Evolutionary conservation across 108 stramenopile species (phyloP), one percentile per base, ranked within the genome.

Genomic region (Parietichytrium sp.): DNA sequence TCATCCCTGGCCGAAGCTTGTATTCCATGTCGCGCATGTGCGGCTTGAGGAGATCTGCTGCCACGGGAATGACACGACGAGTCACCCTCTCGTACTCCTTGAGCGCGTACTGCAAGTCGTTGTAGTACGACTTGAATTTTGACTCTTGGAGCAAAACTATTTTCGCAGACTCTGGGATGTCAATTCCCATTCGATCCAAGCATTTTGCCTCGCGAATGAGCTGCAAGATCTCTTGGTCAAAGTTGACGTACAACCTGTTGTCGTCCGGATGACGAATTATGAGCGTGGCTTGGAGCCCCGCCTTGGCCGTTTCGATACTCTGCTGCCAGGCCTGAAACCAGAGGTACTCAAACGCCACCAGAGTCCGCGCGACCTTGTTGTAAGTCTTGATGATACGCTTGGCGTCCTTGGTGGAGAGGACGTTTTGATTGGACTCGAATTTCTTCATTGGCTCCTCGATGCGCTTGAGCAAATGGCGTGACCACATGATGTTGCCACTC

Each of bases 241-340:
- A 93, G 80, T 95, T 95, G 38, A 95, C 95, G 88, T 95, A 94
- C 38, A 95, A 89, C 72, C 92, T 93, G 47, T 87, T 81, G 55
- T 94, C 93, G 23, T 94, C 94, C 8, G 95, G 95, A 51, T 95
- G 94, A 8, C 95, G 90, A 48, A 95, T 93, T 78, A 95, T 92
- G 29, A 95, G 93, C 13, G 95, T 95, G 15, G 95, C 95, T 85
- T 94, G 93, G 36, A 95, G 89, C 12, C 95, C 95, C 29, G 93
- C 91, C 88, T 94, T 95, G 54, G 95, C 94, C 51, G 92, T 88
- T 29, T 94, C 94, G 45, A 95, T 93, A 29, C 88, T 88, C 78
- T 93, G 91, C 7, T 91, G 88, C 95, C 95, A 95, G 48, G 95
- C 94, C 87, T 95, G 93, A 61, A 93, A 92, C 95, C 94, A 95